Evolutionary conservation across 1,284 basidiomycete genomes (phyloP), one percentile per base, ranked within the genome.

Genomic region (Athelia psychrophila): DNA sequence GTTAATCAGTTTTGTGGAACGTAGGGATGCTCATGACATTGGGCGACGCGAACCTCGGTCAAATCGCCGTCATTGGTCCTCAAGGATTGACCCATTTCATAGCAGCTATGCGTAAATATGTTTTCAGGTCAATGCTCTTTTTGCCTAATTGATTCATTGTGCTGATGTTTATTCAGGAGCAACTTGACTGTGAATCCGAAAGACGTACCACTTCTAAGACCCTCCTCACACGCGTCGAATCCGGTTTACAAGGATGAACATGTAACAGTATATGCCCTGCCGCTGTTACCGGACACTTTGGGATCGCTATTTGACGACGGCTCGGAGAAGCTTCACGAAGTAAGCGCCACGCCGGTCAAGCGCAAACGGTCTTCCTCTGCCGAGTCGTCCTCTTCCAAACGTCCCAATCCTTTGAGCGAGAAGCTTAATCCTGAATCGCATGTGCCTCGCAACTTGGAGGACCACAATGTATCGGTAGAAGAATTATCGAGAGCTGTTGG

Each of bases 1-100:
- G 22, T 50, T 48, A 30, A 46, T 51, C 4, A 55, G 24, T 27
- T 13, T 45, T 6, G 40, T 30, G 38, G 9, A n/a, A 5, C 44
- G 44, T 60, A 89, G 93, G 93, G 2, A 66, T 93, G 16, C 63
- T 94, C 42, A 94, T 96, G 93, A 84, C 84, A 1, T 74, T 90
- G 54, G 89, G 91, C 4, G 93, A 95, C 67, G 78, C 80, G 1
- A 78, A 80, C 1, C 78, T 84, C 35, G 68, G 71, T 23, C 71
- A 76, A 38, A 52, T 95, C 32, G 70, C 80, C 24, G 63, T 95
- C 19, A 72, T 83, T 30, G 94, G 93, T 4, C 93, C 93, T 1
- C 77, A 77, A 6, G 91, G 90, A 22, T 67, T 89, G 19, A 66
- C 77, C 19, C 90, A 94, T 62, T 78, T 78, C 49, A 63, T 95